Evolutionary conservation across 129 eudicot species (phyloP), one percentile per base, ranked within the genome.

Genomic region (Scalesia atractyloides): DNA sequence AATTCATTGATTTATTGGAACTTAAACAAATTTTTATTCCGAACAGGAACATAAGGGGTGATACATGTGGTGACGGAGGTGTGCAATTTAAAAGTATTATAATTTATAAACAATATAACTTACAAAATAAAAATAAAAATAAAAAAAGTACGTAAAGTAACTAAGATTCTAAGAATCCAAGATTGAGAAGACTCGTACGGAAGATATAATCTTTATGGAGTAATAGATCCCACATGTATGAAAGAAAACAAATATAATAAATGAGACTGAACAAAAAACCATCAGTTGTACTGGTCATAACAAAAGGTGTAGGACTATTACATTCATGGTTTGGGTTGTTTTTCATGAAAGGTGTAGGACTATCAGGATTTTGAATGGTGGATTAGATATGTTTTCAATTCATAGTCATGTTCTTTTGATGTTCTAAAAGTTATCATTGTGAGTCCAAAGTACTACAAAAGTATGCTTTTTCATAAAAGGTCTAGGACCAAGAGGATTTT

Each of bases 341-440:
- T 58, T 58, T 12, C 39, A 58, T 24, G 12, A 58, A 58, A 58
- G 64, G 64, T 22, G 63, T 20, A 56, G 63, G 63, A 20, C 36
- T 56, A 11, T 5, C 37, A 11, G 16, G 64, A 58, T 58, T 58
- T 54, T 18, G 30, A 18, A 18, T 19, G 24, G 58, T 19, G 61
- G 10, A 54, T 54, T 54, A 19, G 33, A 54, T 50, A 53, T 20
- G 20, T 9, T 24, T 58, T 58, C 64, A 58, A 9, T 22, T 22
- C 37, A 57, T 15, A 39, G 10, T 39, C 44, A 34, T 57, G 37
- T 17, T 20, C 34, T 56, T 56, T 56, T 56, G 16, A 56, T 17
- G 1, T 53, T 17, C 3, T 7, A 7, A 53, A 52, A 16, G 20
- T 7, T n/a, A 52, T 7, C 6, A 52, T 52, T 52, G 24, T 16